phyloP scores from a whole-genome alignment of 345 rosid species.

The Raphanus sativus region DNA sequence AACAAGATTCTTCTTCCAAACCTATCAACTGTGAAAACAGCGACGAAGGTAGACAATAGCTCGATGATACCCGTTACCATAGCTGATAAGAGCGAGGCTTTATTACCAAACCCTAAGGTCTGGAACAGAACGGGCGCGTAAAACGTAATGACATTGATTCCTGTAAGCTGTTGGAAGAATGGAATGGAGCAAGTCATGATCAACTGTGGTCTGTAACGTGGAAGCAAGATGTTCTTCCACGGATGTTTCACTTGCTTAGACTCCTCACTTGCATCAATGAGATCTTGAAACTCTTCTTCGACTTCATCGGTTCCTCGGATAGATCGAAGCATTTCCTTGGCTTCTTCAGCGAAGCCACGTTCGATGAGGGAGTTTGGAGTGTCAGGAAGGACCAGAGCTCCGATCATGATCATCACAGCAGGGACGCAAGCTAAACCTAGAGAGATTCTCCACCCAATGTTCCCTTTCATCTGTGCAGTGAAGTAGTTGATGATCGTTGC shows the following conservation, averaged over 20 bases:
- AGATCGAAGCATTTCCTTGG: constrained; percentile 54
- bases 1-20: constrained; percentile 63
- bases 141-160: constrained; percentile 73
- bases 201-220: constrained; percentile 65
- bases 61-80: constrained; percentile 69
- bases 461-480: constrained; percentile 50
- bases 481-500: constrained; percentile 71
- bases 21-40: constrained; percentile 57
- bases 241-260: constrained; percentile 59
- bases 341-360: constrained; percentile 59
- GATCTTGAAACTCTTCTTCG: constrained; percentile 64
- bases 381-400: constrained; percentile 66
- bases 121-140: constrained; percentile 79
- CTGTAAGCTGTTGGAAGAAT: constrained; percentile 74
- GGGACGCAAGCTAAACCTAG: constrained; percentile 72
- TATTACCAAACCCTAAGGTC: constrained; percentile 65
- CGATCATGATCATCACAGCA: constrained; percentile 59
- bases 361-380: constrained; percentile 78
- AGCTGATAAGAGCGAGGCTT: constrained; percentile 70
- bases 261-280: constrained; percentile 55
- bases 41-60: constrained; percentile 56
- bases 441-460: constrained; percentile 77
- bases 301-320: constrained; percentile 57
- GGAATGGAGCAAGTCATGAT: constrained; percentile 55
- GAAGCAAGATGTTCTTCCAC: constrained; percentile 61